These are phyloP conservation scores for Chlorella variabilis DNA, from an alignment of 163 green algal genomes.

Conservation along the genomic window DNA sequence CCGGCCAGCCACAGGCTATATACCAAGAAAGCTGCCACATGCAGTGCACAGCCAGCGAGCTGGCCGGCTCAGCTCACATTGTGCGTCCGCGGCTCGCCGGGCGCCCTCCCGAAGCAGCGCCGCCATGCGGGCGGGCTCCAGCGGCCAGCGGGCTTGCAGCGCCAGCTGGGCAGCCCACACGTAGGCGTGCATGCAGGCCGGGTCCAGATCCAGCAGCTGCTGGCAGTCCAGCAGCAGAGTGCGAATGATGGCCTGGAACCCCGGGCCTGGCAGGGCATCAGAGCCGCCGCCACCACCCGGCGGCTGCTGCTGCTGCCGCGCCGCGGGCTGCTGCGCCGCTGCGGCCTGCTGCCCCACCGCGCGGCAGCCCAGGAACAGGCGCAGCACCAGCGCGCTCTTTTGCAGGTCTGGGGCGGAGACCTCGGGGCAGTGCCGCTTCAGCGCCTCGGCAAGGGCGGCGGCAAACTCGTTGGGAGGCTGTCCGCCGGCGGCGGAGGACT, in stretches of 20 bases:
- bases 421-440: neutral
- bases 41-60: constrained; percentile 32
- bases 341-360: constrained; percentile 15
- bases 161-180: constrained; percentile 27
- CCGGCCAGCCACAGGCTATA: too few species aligned
- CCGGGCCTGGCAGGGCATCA: too few species aligned
- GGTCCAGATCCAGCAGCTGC: constrained; percentile 30
- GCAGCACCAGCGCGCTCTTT: constrained; percentile 23
- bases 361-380: constrained; percentile 28
- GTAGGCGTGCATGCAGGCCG: constrained; percentile 5
- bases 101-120: constrained; percentile 14
- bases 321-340: neutral
- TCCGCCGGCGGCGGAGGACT: too few species aligned
- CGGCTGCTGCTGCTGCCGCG: neutral
- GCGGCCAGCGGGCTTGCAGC: constrained; percentile 17
- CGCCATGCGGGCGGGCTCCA: neutral
- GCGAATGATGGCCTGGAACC: constrained; percentile 12
- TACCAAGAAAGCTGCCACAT: too few species aligned
- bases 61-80: constrained; percentile 13
- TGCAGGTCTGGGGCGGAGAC: neutral
- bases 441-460: neutral
- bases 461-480: neutral
- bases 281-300: too few species aligned
- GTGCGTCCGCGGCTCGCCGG: neutral
- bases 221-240: constrained; percentile 31